Evolutionary conservation across 768 basidiomycete species (phyloP).

Genomic region (Mrakia frigida): DNA sequence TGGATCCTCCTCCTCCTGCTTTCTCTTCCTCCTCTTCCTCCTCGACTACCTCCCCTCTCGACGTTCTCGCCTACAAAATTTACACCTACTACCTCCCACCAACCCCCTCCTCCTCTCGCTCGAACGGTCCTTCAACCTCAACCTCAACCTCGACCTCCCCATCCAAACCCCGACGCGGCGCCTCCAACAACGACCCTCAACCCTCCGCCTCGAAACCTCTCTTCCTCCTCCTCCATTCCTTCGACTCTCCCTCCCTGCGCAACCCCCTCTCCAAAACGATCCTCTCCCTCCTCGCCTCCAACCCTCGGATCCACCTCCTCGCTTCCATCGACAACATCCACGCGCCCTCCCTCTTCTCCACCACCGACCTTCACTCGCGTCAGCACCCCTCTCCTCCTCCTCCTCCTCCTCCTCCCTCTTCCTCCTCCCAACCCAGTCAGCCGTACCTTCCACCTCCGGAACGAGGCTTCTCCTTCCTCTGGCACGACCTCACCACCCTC

Average conservation of each 20-base stretch:
- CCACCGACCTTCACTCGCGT: constrained; percentile 37
- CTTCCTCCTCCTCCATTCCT: constrained; percentile 80
- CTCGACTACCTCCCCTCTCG: constrained; percentile 47
- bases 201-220: constrained; percentile 50
- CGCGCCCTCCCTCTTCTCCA: constrained; percentile 74
- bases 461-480: constrained; percentile 44
- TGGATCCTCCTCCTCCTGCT: background rate
- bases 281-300: constrained; percentile 66
- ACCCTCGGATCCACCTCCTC: constrained; percentile 69
- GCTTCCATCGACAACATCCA: constrained; percentile 85
- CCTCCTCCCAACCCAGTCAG: background rate
- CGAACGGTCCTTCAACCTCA: too few species aligned
- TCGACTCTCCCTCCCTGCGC: constrained; percentile 71
- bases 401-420: background rate
- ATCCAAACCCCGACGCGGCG: constrained; percentile 35
- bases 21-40: constrained; percentile 33
- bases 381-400: background rate
- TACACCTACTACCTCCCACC: constrained; percentile 56
- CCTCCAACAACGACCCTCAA: too few species aligned
- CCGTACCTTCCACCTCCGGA: constrained; percentile 1
- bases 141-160: too few species aligned
- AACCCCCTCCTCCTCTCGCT: constrained; percentile 18
- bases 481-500: constrained; percentile 88
- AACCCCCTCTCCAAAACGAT: constrained; percentile 58
- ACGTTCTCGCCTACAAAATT: constrained; percentile 62